Base-by-base conservation (phyloP, 345 rosid species). In the Camelina sativa region DNA sequence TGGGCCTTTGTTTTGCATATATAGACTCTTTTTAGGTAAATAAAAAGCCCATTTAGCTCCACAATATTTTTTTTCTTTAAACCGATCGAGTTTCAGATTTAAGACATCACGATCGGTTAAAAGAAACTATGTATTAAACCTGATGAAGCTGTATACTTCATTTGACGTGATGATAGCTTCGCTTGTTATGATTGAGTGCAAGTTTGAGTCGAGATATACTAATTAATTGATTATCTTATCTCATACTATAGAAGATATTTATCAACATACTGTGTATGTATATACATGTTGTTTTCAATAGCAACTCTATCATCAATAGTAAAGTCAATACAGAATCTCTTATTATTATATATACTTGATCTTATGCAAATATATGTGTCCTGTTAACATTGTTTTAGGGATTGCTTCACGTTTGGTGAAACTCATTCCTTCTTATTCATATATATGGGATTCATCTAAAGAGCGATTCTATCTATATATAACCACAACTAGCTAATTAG, bases 131-230 rank as follows among this genome's bases (percentile, higher is more conserved):
- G 28, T 25, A 25, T 25, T 25, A 25, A 41, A 46, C 51, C 3
- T n/a, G 19, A 51, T 32, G 35, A 34, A 40, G 8, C 0, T 34
- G 13, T 50, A 10, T 37, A 60, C 28, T 23, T 47, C 20, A 50
- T 38, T n/a, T 58, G 44, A 67, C 35, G 46, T 59, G 55, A 67
- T 25, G 19, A 20, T 23, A 28, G 5, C 30, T 28, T 3, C 37
- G 35, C 34, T 67, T 4, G 15, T 40, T 65, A 11, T 47, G 60
- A 56, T 66, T 74, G 63, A 73, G 63, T 63, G 76, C 61, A 66
- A 74, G 73, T 67, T 66, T 66, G 70, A 66, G 23, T 41, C 23
- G 23, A 62, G 13, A 57, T 38, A 59, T 65, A 74, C 41, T 58
- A 7, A 3, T 11, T 66, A 12, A 57, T 9, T 38, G 38, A 38